Percentiles rank a stretch among this genome's conserved stretches.
phyloP scores from a whole-genome alignment of 768 basidiomycete species.

The Crepidotus variabilis region DNA sequence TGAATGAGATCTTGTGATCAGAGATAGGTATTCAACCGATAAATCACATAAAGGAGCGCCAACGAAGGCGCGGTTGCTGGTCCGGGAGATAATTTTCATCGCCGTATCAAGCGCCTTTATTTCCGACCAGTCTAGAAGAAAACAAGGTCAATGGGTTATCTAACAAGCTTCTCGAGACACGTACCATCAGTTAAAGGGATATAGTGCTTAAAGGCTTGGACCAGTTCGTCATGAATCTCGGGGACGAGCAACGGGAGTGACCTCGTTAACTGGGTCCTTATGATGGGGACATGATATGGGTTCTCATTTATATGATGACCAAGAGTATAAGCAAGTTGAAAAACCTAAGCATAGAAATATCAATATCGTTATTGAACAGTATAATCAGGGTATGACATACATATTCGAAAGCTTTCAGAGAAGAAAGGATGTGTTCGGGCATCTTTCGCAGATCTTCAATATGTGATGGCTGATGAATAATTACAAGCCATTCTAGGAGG shows the following conservation, averaged over 20 bases:
- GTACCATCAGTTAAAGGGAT: slow-evolving; percentile 4
- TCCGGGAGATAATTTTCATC: slow-evolving; percentile 33
- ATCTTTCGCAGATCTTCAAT: slow-evolving; percentile 39
- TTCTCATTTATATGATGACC: slow-evolving; percentile 21
- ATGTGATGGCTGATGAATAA: slow-evolving; percentile 27
- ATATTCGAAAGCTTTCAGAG: slow-evolving; percentile 26
- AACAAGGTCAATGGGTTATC: too few species aligned
- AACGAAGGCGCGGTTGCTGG: slow-evolving; percentile 44
- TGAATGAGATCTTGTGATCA: background rate
- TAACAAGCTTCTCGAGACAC: background rate
- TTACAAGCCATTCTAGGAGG: slow-evolving; percentile 30
- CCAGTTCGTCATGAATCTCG: slow-evolving; percentile 24
- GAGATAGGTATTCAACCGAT: background rate
- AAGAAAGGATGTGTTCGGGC: slow-evolving; percentile 35
- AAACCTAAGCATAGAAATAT: slow-evolving; percentile 11
- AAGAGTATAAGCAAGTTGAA: slow-evolving; percentile 32
- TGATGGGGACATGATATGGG: slow-evolving; percentile 27
- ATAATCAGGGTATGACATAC: slow-evolving; percentile 19
- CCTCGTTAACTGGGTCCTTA: slow-evolving; percentile 30
- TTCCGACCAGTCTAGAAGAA: slow-evolving; percentile 41
- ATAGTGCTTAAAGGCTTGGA: slow-evolving; percentile 11
- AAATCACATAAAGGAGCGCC: slow-evolving; percentile 44
- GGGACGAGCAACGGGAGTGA: slow-evolving; percentile 18
- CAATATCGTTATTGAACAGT: background rate
- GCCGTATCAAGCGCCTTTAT: slow-evolving; percentile 22